Base-by-base conservation (phyloP, 2,329 filamentous ascomycete species). In the Botrytis deweyae region DNA sequence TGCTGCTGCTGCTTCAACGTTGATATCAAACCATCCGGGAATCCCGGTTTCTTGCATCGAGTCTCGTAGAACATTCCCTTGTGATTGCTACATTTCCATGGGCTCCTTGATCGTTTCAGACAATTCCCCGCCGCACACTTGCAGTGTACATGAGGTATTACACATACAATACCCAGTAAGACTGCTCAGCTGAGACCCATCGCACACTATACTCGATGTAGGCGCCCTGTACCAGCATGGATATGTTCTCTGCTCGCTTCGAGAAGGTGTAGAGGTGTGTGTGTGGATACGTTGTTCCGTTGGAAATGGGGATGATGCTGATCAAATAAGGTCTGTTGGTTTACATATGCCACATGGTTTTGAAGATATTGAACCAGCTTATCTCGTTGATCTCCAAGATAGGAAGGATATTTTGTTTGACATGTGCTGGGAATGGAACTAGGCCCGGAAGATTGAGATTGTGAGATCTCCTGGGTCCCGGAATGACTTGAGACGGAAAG, bases 351-450 rank as follows among this genome's bases (percentile, higher is more conserved):
- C 66, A 68, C 66, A 68, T 68, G 71, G 58, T 52, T 20, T 52
- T 69, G 40, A 68, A 62, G 71, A 36, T 61, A 66, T 40, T 33
- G 49, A 44, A 59, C 62, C 62, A n/a, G 36, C 46, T 18, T 44
- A 61, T 61, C 64, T 72, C 64, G 63, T 61, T 69, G 63, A 72
- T 69, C 65, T 73, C 71, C 65, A 18, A 36, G 38, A 73, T 62
- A 62, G 71, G 64, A 69, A 73, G 71, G 40, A 62, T 62, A 61
- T 29, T 72, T 42, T 29, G 70, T 58, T 66, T 42, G 52, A 40
- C 40, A 40, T 52, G 46, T 55, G 49, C 52, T 68, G 44, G 42
- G 44, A 10, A n/a, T 42, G 61, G 42, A 58, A 58, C 18, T 8
- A 49, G n/a, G 22, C 10, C 66, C 49, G 36, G 52, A 20, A 67